These are phyloP conservation scores for Aspergillus sp. DNA, from an alignment of 2,329 filamentous ascomycete genomes.

Conservation along the genomic window DNA sequence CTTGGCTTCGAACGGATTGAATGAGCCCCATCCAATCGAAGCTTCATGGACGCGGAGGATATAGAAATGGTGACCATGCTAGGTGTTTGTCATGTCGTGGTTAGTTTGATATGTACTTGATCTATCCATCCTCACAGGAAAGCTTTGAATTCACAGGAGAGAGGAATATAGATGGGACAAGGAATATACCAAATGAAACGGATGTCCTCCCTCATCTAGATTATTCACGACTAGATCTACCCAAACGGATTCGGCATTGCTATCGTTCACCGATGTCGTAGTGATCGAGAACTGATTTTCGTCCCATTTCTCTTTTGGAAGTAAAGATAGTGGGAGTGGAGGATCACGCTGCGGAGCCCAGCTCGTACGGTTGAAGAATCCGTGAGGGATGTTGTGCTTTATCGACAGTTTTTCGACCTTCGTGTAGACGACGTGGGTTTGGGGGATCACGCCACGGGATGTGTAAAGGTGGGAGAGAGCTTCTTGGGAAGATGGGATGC, in stretches of 20 bases:
- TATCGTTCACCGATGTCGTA: constrained; percentile 8
- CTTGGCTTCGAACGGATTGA: constrained; percentile 33
- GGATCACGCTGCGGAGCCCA: constrained; percentile 43
- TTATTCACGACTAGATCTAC: constrained; percentile 53
- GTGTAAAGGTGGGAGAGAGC: constrained; percentile 28
- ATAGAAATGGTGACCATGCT: constrained; percentile 40
- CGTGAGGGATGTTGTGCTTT: constrained; percentile 44
- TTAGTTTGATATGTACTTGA: not conserved
- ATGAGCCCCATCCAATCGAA: constrained; percentile 38
- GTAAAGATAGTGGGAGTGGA: constrained; percentile 31
- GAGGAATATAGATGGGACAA: not conserved
- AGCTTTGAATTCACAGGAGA: not conserved
- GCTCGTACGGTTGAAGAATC: constrained; percentile 51
- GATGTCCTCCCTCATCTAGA: constrained; percentile 51
- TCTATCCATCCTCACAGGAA: not conserved
- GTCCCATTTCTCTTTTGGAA: constrained; percentile 42
- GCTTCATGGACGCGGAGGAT: constrained; percentile 30
- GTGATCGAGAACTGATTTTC: constrained; percentile 41
- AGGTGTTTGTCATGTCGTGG: not conserved
- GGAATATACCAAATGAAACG: constrained; percentile 49
- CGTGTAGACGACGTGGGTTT: constrained; percentile 48
- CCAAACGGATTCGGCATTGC: constrained; percentile 30
- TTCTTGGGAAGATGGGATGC: constrained; percentile 24
- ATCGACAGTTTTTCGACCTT: constrained; percentile 47
- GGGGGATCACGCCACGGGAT: constrained; percentile 16